Percentiles rank a stretch among this genome's conserved stretches.
These are phyloP conservation scores for Fusarium sp. DNA, from an alignment of 2,329 filamentous ascomycete genomes.

Conservation along the genomic window DNA sequence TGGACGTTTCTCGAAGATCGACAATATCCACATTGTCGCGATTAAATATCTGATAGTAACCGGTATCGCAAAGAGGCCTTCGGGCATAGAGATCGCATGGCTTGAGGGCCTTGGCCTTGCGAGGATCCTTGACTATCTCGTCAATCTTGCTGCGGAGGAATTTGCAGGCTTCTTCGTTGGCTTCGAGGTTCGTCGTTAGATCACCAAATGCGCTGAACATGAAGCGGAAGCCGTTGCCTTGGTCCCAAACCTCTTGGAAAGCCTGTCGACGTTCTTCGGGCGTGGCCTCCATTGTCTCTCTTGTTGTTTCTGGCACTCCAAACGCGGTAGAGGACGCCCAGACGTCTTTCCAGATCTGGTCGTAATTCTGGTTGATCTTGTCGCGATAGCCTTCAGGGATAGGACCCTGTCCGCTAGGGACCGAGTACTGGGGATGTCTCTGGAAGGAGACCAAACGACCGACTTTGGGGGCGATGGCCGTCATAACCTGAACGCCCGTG, in stretches of 20 bases:
- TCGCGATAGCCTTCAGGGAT: background rate
- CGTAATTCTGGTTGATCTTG: background rate
- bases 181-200: constrained; percentile 29
- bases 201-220: constrained; percentile 45
- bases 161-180: constrained; percentile 42
- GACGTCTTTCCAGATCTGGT: background rate
- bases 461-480: constrained; percentile 12
- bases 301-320: background rate
- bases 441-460: constrained; percentile 35
- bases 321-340: background rate
- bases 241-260: constrained; percentile 47
- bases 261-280: constrained; percentile 14
- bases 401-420: constrained; percentile 9
- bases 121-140: constrained; percentile 36
- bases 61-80: constrained; percentile 16
- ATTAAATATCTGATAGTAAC: background rate
- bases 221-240: constrained; percentile 48
- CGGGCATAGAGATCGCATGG: constrained; percentile 30
- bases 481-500: constrained; percentile 27
- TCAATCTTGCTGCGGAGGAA: constrained; percentile 43
- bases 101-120: constrained; percentile 32
- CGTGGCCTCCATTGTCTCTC: background rate
- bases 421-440: constrained; percentile 29
- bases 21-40: background rate
- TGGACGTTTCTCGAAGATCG: background rate